Conservation (phyloP, 768 basidiomycete genomes). For the Auricularia heimuer region DNA sequence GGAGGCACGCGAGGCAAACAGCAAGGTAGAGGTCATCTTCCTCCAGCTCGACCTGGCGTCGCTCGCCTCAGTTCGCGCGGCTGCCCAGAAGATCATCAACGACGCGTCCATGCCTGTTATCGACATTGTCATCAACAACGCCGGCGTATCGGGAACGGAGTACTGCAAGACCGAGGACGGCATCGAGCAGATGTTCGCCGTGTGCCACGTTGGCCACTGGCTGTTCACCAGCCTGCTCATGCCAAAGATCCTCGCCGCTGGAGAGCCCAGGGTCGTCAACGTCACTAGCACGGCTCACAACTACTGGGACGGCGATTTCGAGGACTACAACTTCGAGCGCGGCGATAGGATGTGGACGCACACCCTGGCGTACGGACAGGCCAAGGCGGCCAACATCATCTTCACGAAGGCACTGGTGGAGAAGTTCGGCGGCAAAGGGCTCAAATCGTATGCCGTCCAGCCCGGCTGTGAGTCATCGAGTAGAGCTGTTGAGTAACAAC, state of each 20-base stretch:
- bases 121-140: conserved; percentile 1
- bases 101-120: neutral
- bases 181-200: neutral
- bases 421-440: neutral
- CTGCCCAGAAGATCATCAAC: neutral
- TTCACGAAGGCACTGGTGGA: neutral
- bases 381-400: neutral
- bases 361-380: neutral
- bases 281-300: neutral
- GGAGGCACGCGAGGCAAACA: neutral
- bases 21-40: neutral
- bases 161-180: neutral
- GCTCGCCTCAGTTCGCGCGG: neutral
- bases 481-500: neutral
- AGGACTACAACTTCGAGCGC: neutral
- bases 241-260: neutral
- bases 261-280: neutral
- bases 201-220: neutral
- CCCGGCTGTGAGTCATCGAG: neutral
- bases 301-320: neutral
- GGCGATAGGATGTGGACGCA: neutral
- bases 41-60: neutral
- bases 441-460: neutral
- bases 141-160: neutral
- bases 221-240: neutral